These are phyloP conservation scores for Geotrichum europaeum DNA, from an alignment of 1,139 yeast species.

Conservation along the genomic window DNA sequence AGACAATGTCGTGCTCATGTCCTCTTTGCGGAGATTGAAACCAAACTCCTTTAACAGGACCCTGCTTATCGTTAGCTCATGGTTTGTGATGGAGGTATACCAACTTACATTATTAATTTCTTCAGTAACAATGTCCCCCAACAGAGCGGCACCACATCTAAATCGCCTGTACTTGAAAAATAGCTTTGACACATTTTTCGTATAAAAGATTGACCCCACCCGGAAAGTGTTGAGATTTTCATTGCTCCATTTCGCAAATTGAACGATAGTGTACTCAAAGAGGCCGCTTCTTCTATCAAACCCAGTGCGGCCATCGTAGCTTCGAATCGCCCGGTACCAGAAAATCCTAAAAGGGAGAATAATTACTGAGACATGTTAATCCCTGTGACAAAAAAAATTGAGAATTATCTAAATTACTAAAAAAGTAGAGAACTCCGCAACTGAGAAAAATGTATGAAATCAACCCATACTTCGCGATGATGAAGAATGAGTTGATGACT, in stretches of 20 bases:
- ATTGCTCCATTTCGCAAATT: constrained; percentile 24
- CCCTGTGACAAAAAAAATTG: background rate
- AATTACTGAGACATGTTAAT: constrained; percentile 11
- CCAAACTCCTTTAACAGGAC: constrained; percentile 34
- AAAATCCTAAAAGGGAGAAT: constrained; percentile 24
- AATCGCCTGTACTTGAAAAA: constrained; percentile 26
- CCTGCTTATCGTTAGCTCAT: constrained; percentile 13
- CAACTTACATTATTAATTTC: constrained; percentile 17
- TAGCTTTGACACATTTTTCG: constrained; percentile 20
- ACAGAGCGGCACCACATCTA: constrained; percentile 27
- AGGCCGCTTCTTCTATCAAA: constrained; percentile 26
- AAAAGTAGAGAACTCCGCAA: constrained; percentile 9
- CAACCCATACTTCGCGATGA: constrained; percentile 12
- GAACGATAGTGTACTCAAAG: constrained; percentile 26
- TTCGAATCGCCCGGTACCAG: constrained; percentile 21
- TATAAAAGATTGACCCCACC: constrained; percentile 24
- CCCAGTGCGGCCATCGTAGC: constrained; percentile 25
- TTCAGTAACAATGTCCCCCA: constrained; percentile 26
- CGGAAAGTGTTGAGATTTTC: constrained; percentile 21
- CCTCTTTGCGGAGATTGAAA: constrained; percentile 33
- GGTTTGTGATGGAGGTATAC: background rate
- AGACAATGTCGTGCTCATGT: constrained; percentile 32
- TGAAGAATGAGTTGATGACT: constrained; percentile 6
- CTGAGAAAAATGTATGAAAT: constrained; percentile 8
- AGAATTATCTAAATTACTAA: constrained; percentile 3